Evolutionary conservation across 2,329 filamentous ascomycete genomes (phyloP), one percentile per base, ranked within the genome.

Genomic region (Epichloe bromicola): DNA sequence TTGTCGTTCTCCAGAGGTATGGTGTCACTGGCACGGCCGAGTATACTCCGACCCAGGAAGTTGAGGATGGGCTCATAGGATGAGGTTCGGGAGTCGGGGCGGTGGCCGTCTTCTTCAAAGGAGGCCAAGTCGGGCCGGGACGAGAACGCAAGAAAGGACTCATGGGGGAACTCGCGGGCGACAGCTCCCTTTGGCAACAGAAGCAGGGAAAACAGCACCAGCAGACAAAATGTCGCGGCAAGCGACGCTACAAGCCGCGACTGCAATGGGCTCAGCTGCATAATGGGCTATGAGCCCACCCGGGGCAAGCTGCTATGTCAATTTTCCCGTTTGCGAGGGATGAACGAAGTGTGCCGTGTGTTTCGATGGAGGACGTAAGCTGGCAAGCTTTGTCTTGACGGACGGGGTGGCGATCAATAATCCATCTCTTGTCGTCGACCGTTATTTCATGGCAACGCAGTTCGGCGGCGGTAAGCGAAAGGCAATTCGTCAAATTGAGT

Each of bases 191-290:
- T 72, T 17, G 78, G 75, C 43, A 74, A 74, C 52, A 76, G 76
- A 38, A 86, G 71, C 26, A 78, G 65, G 52, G 85, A 68, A 62
- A 81, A 85, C 41, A 88, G 63, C 39, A 79, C 60, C 36, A 84
- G 59, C 34, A 86, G 65, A 48, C 85, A 62, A 33, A 79, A 67
- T 34, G 80, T 78, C 50, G 81, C 79, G 59, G 77, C 71, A 49
- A 85, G 63, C 52, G 83, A 86, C 60, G 82, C 80, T 62, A 78
- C 78, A 61, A 88, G 78, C 63, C 85, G 83, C 69, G 82, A 84
- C 71, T 86, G 86, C 58, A 86, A 71, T 60, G 78, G 80, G 64
- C 77, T 82, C 65, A 83, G 75, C 67, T 82, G 71, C 76, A 79
- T 79, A 56, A 60, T 66, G 62, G 61, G 59, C 58, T 50, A 47